A percentile compares a stretch with the other conserved stretches of the same genome.
phyloP scores from a whole-genome alignment of 2,329 filamentous ascomycete species.

The Nigrograna mackinnonii region DNA sequence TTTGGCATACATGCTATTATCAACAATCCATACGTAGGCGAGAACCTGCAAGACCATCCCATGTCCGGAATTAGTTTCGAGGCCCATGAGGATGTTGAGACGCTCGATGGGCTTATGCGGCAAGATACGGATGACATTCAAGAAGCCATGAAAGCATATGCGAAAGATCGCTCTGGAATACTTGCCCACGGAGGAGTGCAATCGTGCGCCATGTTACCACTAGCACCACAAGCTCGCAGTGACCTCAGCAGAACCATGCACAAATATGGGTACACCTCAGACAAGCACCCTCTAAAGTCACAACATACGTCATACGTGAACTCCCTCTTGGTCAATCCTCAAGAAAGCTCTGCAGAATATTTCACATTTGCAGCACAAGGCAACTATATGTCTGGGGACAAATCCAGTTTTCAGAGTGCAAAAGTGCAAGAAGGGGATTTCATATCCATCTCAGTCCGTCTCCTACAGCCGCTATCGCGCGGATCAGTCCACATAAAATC shows the following conservation, averaged over 20 bases:
- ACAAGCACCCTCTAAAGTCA: background rate
- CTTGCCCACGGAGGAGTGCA: background rate
- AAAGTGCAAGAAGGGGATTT: background rate
- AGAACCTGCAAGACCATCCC: slow-evolving; percentile 29
- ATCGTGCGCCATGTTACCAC: background rate
- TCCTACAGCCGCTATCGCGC: slow-evolving; percentile 45
- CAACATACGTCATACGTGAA: too few species aligned
- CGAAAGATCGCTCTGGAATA: background rate
- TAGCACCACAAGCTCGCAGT: background rate
- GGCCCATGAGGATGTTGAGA: background rate
- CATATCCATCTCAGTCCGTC: slow-evolving; percentile 5
- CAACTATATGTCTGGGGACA: background rate
- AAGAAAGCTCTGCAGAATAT: background rate
- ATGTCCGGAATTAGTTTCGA: background rate
- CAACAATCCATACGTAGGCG: slow-evolving; percentile 23
- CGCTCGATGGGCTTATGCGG: background rate
- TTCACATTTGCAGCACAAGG: slow-evolving; percentile 1
- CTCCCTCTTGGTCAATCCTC: too few species aligned
- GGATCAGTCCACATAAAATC: slow-evolving; percentile 42
- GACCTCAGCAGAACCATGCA: background rate
- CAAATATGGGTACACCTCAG: background rate
- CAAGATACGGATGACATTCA: background rate
- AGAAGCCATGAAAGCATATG: slow-evolving; percentile 2
- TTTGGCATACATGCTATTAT: slow-evolving; percentile 18
- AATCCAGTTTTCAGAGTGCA: background rate